These are phyloP conservation scores for Chalciporus chontae DNA, from an alignment of 768 basidiomycete genomes.

Conservation along the genomic window DNA sequence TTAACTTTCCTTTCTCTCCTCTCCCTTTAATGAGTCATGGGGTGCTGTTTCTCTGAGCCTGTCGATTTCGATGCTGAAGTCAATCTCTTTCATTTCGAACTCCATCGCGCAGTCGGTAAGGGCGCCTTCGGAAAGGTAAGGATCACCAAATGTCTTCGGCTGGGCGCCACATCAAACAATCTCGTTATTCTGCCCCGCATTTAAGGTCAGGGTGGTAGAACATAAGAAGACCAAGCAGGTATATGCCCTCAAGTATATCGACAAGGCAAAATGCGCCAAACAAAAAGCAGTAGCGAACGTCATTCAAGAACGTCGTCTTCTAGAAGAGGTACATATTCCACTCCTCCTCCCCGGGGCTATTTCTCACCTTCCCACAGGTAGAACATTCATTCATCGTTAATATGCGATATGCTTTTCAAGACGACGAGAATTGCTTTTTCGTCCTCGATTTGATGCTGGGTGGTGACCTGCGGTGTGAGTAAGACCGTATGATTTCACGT, in stretches of 20 bases:
- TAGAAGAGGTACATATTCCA: constrained; percentile 74
- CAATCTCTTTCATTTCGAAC: constrained; percentile 94
- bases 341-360: constrained; percentile 6
- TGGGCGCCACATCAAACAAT: constrained; percentile 9
- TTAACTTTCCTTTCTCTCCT: constrained; percentile 30
- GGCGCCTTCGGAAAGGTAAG: constrained; percentile 96
- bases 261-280: constrained; percentile 87
- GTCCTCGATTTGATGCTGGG: constrained; percentile 96
- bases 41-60: constrained; percentile 62
- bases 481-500: neutral
- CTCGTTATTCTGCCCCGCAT: neutral
- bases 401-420: constrained; percentile 93
- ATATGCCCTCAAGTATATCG: constrained; percentile 97
- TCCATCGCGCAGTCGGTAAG: constrained; percentile 92
- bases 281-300: constrained; percentile 91
- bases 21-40: constrained; percentile 49
- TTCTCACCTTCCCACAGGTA: constrained; percentile 44
- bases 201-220: constrained; percentile 92
- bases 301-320: constrained; percentile 87
- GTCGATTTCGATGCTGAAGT: constrained; percentile 83
- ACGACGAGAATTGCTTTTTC: constrained; percentile 97
- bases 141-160: constrained; percentile 3
- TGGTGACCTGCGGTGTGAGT: constrained; percentile 87
- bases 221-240: constrained; percentile 91
- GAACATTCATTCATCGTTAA: constrained; percentile 90